phyloP scores from a whole-genome alignment of 179 eudicot species.

The Corrigiola litoralis region DNA sequence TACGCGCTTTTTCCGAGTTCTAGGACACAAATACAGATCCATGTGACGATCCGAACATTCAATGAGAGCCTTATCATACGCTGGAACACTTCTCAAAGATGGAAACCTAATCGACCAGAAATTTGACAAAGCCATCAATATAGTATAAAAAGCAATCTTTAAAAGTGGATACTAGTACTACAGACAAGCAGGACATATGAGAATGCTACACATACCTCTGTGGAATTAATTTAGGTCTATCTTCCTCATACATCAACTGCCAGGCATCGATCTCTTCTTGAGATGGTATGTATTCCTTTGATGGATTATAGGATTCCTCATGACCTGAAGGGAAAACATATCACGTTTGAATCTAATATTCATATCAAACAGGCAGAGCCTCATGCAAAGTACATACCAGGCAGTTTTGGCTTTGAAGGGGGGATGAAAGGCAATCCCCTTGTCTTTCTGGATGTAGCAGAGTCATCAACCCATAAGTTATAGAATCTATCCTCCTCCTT shows the following conservation, averaged over 20 bases:
- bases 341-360: neutral
- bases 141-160: neutral
- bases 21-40: conserved; percentile 88
- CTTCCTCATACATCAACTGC: conserved; percentile 90
- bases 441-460: conserved; percentile 46
- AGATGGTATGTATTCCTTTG: conserved; percentile 78
- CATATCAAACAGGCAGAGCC: neutral
- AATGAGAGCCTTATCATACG: conserved; percentile 61
- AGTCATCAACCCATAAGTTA: conserved; percentile 78
- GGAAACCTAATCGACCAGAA: conserved; percentile 43
- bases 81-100: conserved; percentile 83
- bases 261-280: conserved; percentile 86
- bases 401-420: conserved; percentile 83
- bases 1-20: conserved; percentile 82
- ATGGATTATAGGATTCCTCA: conserved; percentile 91
- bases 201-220: conserved; percentile 41
- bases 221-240: conserved; percentile 90
- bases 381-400: conserved; percentile 43
- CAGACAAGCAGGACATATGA: neutral
- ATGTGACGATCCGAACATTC: conserved; percentile 80
- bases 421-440: conserved; percentile 85
- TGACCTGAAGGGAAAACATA: conserved; percentile 50
- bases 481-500: conserved; percentile 62
- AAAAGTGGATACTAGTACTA: neutral
- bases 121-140: neutral